Evolutionary conservation across 2,329 filamentous ascomycete species (phyloP), one percentile per base, ranked within the genome.

Genomic region (Penicillium sp.): DNA sequence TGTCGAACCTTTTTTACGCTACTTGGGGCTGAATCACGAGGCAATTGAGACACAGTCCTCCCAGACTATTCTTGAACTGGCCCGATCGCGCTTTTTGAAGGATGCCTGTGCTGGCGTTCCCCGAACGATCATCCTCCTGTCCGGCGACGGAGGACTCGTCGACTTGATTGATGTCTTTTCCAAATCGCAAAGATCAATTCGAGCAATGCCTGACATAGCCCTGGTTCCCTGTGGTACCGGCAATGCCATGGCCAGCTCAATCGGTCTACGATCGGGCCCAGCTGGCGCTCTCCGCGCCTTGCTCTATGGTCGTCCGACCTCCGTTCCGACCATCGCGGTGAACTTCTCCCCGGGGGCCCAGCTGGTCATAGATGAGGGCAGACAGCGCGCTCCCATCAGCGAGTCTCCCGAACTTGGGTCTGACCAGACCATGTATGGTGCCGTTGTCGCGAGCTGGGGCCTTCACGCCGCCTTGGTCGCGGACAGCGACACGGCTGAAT

Each of bases 391-490:
- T 27, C 51, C 54, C 29, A 55, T 70, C 11, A 33, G 46, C 40
- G 26, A 13, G 27, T 24, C 46, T 27, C 28, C 34, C 69, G 27
- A 58, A 42, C 47, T 66, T 3, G 18, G 18, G n/a, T 58, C 67
- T 29, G 60, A 67, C 24, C 62, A 55, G 43, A 64, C 57, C 4
- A 59, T 78, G 2, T 79, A 86, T 59, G 90, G 89, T 26, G 86
- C 85, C 25, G 88, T 96, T 24, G 90, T 97, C 2, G 85, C 84
- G 39, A 93, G 86, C 66, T 95, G 94, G 79, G 91, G 87, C 18
- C 82, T 97, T 61, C 91, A 97, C 63, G 88, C 90, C 28, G 83
- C 85, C 37, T 77, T 97, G 3, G 89, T 97, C 24, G 90, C 88
- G 58, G 90, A 96, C 71, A 93, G 87, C 67, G 91, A 97, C 67